These are phyloP conservation scores for Centella asiatica DNA, from an alignment of 129 eudicot species.

Conservation along the genomic window DNA sequence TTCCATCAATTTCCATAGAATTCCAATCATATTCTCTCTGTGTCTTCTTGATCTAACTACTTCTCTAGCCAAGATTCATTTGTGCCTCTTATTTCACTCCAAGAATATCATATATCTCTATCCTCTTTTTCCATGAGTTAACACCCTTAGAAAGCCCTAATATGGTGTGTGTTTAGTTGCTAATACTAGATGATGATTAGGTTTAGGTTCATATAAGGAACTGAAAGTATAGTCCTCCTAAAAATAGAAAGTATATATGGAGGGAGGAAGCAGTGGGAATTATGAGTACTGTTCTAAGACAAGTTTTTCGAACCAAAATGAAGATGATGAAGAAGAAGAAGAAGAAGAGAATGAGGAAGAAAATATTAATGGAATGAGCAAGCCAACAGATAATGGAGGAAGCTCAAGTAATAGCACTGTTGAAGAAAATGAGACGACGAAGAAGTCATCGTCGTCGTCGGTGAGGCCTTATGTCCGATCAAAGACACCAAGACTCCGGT, in stretches of 20 bases:
- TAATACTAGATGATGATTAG: no score
- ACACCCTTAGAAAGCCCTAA: no score
- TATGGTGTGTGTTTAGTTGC: no score
- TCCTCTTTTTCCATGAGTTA: no score
- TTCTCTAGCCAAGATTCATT: no score
- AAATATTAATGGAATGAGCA: conserved; percentile 12
- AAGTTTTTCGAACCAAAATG: no score
- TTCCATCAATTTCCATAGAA: conserved; percentile 22
- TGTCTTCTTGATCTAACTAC: no score
- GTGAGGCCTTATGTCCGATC: conserved; percentile 81
- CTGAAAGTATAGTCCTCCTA: no score
- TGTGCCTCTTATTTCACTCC: no score
- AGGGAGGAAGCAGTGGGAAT: conserved; percentile 45
- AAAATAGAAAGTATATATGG: conserved; percentile 2
- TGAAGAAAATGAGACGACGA: conserved; percentile 67
- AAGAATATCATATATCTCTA: no score
- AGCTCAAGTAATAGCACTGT: conserved; percentile 71
- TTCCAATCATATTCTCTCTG: conserved; percentile 4
- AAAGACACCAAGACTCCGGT: conserved; percentile 70
- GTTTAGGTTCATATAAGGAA: no score
- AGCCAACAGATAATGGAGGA: conserved; percentile 43
- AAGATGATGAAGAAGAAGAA: conserved; percentile 24
- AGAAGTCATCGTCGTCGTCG: no score
- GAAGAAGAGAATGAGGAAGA: conserved; percentile 34
- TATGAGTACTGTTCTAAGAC: conserved; percentile 44